Percentiles rank a stretch among this genome's conserved stretches.
phyloP scores from a whole-genome alignment of 495 filamentous ascomycete species.

The Podospora didyma region DNA sequence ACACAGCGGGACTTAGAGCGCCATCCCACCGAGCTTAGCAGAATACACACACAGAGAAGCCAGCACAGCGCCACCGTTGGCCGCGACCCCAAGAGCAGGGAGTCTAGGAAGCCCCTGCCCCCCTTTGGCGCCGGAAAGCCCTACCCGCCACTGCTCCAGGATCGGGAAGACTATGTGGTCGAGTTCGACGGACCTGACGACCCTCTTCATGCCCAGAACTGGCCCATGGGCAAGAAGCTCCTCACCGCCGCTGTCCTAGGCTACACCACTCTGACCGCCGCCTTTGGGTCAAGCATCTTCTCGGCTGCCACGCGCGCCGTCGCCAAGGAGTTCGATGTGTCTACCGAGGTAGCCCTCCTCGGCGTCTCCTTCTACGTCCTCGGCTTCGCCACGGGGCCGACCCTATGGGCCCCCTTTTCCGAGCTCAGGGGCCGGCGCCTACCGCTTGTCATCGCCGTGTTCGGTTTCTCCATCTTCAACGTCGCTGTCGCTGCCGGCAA shows the following conservation, averaged over 20 bases:
- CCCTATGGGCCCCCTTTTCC: conserved; percentile 66
- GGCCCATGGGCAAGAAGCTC: conserved; percentile 69
- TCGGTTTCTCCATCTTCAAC: conserved; percentile 75
- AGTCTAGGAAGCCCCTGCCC: conserved; percentile 54
- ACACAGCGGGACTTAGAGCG: conserved; percentile 67
- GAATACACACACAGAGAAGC: conserved; percentile 69
- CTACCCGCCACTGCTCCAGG: conserved; percentile 68
- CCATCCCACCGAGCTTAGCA: conserved; percentile 67
- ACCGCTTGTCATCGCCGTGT: conserved; percentile 67
- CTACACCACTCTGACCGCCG: conserved; percentile 69
- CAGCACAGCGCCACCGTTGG: conserved; percentile 78
- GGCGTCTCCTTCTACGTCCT: conserved; percentile 69
- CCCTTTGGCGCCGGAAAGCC: conserved; percentile 70
- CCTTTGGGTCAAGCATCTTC: conserved; percentile 71
- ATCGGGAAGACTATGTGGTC: conserved; percentile 79
- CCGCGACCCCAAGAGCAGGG: conserved; percentile 40
- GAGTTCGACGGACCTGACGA: conserved; percentile 80
- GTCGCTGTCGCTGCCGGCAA: conserved; percentile 68
- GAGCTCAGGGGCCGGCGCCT: conserved; percentile 73
- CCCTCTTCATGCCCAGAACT: conserved; percentile 79
- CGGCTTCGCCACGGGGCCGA: conserved; percentile 65
- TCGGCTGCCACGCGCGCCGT: conserved; percentile 56
- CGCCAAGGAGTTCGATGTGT: conserved; percentile 49
- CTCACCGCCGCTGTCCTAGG: conserved; percentile 68
- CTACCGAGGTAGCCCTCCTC: conserved; percentile 56